A percentile compares a stretch with the other conserved stretches of the same genome.
phyloP scores from a whole-genome alignment of 176 grass and related monocot genomes.

The Microstegium vimineum region DNA sequence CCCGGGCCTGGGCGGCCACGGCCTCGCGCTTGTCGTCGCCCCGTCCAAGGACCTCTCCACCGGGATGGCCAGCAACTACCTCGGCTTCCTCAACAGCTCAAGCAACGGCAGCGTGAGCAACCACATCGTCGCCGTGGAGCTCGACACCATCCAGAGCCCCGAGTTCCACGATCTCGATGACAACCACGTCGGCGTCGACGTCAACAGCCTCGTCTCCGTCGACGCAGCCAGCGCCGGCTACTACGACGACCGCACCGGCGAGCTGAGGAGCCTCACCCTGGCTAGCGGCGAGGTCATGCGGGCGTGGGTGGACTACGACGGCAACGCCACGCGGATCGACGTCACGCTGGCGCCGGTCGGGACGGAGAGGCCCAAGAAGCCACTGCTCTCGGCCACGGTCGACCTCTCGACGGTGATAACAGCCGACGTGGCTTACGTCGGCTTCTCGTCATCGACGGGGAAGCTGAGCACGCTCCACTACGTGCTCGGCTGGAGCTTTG shows the following conservation, averaged over 20 bases:
- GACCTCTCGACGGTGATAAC: constrained; percentile 14
- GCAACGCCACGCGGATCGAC: background rate
- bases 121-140: constrained; percentile 20
- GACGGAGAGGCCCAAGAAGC: background rate
- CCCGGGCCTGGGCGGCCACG: constrained; percentile 1
- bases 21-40: constrained; percentile 4
- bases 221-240: background rate
- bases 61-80: background rate
- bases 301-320: constrained; percentile 24
- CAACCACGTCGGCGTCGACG: too few relatives aligned
- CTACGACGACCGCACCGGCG: background rate
- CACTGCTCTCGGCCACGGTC: background rate
- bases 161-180: background rate
- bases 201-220: background rate
- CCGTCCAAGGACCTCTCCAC: background rate
- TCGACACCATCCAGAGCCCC: constrained; percentile 23
- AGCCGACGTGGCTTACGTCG: background rate
- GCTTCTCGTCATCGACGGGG: constrained; percentile 53
- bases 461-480: constrained; percentile 38
- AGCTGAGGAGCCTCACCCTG: background rate
- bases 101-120: background rate
- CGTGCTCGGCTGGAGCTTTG: constrained; percentile 73
- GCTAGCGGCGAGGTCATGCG: background rate
- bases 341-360: constrained; percentile 10
- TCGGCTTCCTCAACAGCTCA: background rate